Conservation (phyloP, 768 basidiomycete genomes). For the Tricholoma furcatifolium region DNA sequence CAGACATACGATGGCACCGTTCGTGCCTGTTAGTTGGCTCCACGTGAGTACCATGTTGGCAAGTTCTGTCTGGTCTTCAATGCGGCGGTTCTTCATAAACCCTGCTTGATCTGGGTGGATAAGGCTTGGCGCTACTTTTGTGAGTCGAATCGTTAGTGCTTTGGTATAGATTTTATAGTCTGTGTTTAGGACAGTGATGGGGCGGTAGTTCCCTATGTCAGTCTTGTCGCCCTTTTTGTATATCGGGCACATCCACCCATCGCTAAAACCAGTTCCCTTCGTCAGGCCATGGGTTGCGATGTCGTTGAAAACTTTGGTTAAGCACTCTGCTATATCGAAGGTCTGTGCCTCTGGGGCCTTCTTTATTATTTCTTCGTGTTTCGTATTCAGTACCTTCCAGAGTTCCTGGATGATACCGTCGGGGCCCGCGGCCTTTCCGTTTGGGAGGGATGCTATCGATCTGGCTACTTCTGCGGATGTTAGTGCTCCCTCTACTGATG, state of each 20-base stretch:
- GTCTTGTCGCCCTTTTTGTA: no score
- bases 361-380: neutral
- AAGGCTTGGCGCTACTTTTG: neutral
- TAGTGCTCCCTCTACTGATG: neutral
- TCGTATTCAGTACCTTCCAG: slow-evolving; percentile 8
- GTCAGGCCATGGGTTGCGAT: neutral
- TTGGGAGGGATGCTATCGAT: slow-evolving; percentile 13
- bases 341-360: neutral
- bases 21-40: neutral
- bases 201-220: no score
- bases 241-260: no score
- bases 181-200: no score
- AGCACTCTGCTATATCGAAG: neutral
- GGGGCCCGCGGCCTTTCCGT: slow-evolving; percentile 22
- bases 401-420: slow-evolving; percentile 25
- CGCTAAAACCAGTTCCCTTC: neutral
- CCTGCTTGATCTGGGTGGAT: slow-evolving; percentile 6
- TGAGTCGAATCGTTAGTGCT: neutral
- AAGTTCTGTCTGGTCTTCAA: slow-evolving; percentile 4
- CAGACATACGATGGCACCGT: slow-evolving; percentile 2
- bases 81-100: slow-evolving; percentile 7
- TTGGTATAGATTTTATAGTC: slow-evolving; percentile 12
- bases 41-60: neutral
- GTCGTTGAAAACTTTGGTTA: slow-evolving; percentile 8
- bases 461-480: neutral